Percentiles rank a stretch among this genome's conserved stretches.
These are phyloP conservation scores for Fusarium nelsonii DNA, from an alignment of 2,329 filamentous ascomycete species.

Conservation along the genomic window DNA sequence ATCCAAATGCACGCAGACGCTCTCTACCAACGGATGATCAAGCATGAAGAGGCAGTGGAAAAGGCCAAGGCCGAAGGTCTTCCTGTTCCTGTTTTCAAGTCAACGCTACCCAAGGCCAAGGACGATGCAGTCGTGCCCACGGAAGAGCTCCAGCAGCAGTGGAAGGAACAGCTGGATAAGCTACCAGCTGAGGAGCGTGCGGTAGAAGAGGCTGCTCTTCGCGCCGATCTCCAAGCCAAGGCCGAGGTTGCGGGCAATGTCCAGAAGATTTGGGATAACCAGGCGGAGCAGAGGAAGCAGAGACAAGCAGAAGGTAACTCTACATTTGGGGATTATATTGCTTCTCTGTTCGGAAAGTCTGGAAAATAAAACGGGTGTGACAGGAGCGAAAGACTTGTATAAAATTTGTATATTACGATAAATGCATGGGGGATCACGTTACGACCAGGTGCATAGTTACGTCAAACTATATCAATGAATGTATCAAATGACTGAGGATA, in stretches of 20 bases:
- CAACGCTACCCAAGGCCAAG: conserved; percentile 61
- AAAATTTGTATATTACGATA: conserved; percentile 38
- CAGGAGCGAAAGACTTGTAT: conserved; percentile 22
- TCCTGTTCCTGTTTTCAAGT: conserved; percentile 70
- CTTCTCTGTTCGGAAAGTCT: conserved; percentile 48
- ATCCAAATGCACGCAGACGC: conserved; percentile 97
- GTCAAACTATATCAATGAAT: not conserved
- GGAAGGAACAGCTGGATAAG: conserved; percentile 69
- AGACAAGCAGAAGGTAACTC: conserved; percentile 52
- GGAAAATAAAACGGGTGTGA: conserved; percentile 41
- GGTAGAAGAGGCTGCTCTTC: conserved; percentile 73
- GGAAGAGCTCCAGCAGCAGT: conserved; percentile 62
- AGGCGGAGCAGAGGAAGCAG: conserved; percentile 68
- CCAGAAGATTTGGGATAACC: conserved; percentile 55
- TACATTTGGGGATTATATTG: conserved; percentile 50
- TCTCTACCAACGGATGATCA: conserved; percentile 87
- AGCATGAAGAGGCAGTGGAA: conserved; percentile 81
- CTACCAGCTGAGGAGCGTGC: conserved; percentile 69
- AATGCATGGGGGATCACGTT: not conserved
- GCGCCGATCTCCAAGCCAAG: conserved; percentile 72
- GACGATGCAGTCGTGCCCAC: conserved; percentile 49
- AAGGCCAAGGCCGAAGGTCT: conserved; percentile 73
- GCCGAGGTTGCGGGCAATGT: conserved; percentile 71
- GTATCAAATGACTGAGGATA: too few relatives aligned
- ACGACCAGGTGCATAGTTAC: not conserved